Evolutionary conservation across 306 rosid species (phyloP).

Genomic region (Trifolium repens): DNA sequence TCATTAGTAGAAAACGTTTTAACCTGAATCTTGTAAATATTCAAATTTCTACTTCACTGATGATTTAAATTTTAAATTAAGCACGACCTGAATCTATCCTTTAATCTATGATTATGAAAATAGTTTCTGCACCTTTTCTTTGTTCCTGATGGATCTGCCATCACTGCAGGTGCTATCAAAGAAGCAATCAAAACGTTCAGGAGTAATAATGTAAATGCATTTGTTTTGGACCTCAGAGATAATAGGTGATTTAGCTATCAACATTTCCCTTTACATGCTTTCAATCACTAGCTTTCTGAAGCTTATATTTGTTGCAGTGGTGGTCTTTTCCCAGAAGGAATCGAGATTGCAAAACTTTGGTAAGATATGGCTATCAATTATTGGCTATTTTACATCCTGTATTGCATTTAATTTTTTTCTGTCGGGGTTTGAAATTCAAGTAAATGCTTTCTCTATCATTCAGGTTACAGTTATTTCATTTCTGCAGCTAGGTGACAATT

Average conservation of each 20-base stretch:
- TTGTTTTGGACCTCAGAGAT: slow-evolving; percentile 97
- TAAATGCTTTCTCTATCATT: slow-evolving; percentile 28
- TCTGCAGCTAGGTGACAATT: neutral
- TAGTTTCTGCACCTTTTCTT: slow-evolving; percentile 30
- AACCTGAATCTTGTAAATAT: neutral
- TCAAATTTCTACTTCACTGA: neutral
- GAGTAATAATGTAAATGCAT: slow-evolving; percentile 79
- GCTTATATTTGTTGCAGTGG: slow-evolving; percentile 79
- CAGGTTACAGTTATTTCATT: slow-evolving; percentile 26
- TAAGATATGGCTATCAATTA: slow-evolving; percentile 52
- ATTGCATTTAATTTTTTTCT: slow-evolving; percentile 14
- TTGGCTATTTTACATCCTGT: slow-evolving; percentile 26
- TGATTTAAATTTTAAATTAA: slow-evolving; percentile 8
- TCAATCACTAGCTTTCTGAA: slow-evolving; percentile 54
- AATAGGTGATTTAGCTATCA: slow-evolving; percentile 69
- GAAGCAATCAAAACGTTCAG: slow-evolving; percentile 83
- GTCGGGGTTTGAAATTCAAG: slow-evolving; percentile 18
- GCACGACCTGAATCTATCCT: neutral
- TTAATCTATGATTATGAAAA: slow-evolving; percentile 14
- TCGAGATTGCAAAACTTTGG: slow-evolving; percentile 97
- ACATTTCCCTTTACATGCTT: slow-evolving; percentile 39
- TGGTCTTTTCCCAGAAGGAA: slow-evolving; percentile 98
- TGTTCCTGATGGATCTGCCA: slow-evolving; percentile 37
- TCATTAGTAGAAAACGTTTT: neutral
- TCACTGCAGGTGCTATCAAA: slow-evolving; percentile 80